These are phyloP conservation scores for Trichoderma sp. DNA, from an alignment of 2,329 filamentous ascomycete genomes.

Conservation along the genomic window DNA sequence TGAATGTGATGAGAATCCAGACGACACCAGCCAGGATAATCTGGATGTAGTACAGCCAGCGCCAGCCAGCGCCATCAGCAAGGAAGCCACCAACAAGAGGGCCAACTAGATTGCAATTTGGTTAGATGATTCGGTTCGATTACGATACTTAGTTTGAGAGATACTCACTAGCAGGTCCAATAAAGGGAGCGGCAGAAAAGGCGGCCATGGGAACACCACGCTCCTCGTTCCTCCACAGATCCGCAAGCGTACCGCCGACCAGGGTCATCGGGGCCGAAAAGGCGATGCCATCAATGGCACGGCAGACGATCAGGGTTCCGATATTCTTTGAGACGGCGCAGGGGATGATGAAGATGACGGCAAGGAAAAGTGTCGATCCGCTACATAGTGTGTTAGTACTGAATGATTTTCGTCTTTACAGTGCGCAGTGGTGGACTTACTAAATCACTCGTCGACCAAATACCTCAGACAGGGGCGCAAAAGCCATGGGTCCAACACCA, in stretches of 20 bases:
- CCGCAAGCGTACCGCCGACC: constrained; percentile 77
- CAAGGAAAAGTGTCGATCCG: constrained; percentile 62
- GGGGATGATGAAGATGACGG: constrained; percentile 77
- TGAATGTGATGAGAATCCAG: constrained; percentile 78
- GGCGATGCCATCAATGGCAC: constrained; percentile 76
- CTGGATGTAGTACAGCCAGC: constrained; percentile 87
- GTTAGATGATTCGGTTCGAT: background rate
- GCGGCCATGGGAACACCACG: constrained; percentile 84
- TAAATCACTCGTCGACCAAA: constrained; percentile 72
- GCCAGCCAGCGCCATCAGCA: constrained; percentile 67
- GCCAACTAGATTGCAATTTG: constrained; percentile 45
- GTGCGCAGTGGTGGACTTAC: constrained; percentile 30
- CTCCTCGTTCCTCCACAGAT: constrained; percentile 82
- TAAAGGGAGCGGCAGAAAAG: constrained; percentile 78
- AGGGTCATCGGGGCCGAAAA: constrained; percentile 86
- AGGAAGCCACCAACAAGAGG: constrained; percentile 76
- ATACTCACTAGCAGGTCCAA: constrained; percentile 65
- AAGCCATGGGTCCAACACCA: constrained; percentile 75
- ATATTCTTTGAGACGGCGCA: constrained; percentile 76
- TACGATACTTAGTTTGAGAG: background rate
- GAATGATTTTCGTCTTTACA: background rate
- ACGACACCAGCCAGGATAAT: constrained; percentile 69
- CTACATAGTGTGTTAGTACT: constrained; percentile 28
- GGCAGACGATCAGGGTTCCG: constrained; percentile 69
- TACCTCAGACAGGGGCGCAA: constrained; percentile 75